A percentile compares a stretch with the other conserved stretches of the same genome.
Evolutionary conservation across 805 yeast species (phyloP).

Genomic region (Saturnispora bothae): DNA sequence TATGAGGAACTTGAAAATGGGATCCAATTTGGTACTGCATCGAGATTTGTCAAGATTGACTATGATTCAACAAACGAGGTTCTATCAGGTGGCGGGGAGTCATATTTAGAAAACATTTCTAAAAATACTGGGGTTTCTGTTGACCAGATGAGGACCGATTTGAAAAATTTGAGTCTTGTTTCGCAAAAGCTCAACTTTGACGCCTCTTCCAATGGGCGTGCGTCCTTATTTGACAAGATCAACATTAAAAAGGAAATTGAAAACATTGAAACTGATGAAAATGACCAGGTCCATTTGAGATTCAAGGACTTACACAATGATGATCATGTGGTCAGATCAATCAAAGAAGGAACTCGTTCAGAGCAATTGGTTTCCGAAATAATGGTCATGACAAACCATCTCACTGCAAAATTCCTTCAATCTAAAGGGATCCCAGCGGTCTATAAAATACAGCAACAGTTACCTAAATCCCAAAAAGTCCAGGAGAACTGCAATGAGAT

Average conservation of each 20-base stretch:
- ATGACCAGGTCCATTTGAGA: conserved; percentile 17
- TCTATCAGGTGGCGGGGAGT: conserved; percentile 22
- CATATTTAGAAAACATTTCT: conserved; percentile 8
- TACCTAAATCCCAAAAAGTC: conserved; percentile 19
- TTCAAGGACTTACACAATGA: conserved; percentile 16
- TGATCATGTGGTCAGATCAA: conserved; percentile 7
- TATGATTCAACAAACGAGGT: conserved; percentile 54
- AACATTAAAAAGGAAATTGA: conserved; percentile 18
- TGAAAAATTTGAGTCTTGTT: conserved; percentile 27
- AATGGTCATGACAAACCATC: conserved; percentile 72
- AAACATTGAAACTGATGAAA: conserved; percentile 16
- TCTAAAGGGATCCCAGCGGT: conserved; percentile 41
- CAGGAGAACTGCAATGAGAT: conserved; percentile 13
- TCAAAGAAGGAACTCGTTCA: conserved; percentile 31
- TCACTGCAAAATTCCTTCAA: conserved; percentile 40
- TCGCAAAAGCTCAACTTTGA: conserved; percentile 20
- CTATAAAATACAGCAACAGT: conserved; percentile 27
- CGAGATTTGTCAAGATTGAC: conserved; percentile 43
- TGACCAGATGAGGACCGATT: conserved; percentile 22
- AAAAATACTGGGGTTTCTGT: conserved; percentile 4
- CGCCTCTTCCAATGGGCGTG: conserved; percentile 32
- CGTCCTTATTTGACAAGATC: conserved; percentile 14
- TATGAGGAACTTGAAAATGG: conserved; percentile 18
- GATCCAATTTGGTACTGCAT: conserved; percentile 33
- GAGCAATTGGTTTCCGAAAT: conserved; percentile 65